Base-by-base conservation (phyloP, 2,329 filamentous ascomycete species). In the Hypoxylon sp. region DNA sequence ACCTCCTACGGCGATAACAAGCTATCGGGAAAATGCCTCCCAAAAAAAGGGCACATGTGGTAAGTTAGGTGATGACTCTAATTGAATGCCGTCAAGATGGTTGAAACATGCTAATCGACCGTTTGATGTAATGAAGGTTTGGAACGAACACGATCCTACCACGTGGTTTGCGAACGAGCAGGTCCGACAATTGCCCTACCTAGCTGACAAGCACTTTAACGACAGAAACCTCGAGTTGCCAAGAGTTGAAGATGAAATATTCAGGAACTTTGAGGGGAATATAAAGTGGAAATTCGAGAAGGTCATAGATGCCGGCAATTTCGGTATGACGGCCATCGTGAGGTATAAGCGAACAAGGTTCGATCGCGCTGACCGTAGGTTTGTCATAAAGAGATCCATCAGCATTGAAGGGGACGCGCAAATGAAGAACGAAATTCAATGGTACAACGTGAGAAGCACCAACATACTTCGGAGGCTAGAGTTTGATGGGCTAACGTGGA, bases 371-470 rank as follows among this genome's bases (percentile, higher is more conserved):
- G 2, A 49, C 13, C 51, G 33, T n/a, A 63, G 60, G 10, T n/a
- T 50, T 14, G 22, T 57, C 4, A 4, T 63, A 17, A 68, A 68
- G 35, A 40, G 65, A 48, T 42, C 48, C 3, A 2, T 60, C 2
- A 58, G 1, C 6, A 4, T 13, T 2, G 3, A 14, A 6, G 20
- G 46, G 3, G 58, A 62, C 13, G 31, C 13, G 0, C 11, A 27
- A 20, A 11, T 60, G n/a, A 44, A 31, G 11, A 59, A 55, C 11
- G 65, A 68, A 20, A 60, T 62, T 3, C 8, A 3, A 3, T 44
- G 31, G 14, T 25, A 49, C 2, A 13, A 22, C 14, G 64, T 67
- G 20, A 6, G 57, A 13, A n/a, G 3, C n/a, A 20, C n/a, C 13
- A 14, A 27, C 25, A 2, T 31, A 22, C 30, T 33, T 11, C 33